phyloP scores from a whole-genome alignment of 169 alveolate genomes.

The Plasmodium yoelii region DNA sequence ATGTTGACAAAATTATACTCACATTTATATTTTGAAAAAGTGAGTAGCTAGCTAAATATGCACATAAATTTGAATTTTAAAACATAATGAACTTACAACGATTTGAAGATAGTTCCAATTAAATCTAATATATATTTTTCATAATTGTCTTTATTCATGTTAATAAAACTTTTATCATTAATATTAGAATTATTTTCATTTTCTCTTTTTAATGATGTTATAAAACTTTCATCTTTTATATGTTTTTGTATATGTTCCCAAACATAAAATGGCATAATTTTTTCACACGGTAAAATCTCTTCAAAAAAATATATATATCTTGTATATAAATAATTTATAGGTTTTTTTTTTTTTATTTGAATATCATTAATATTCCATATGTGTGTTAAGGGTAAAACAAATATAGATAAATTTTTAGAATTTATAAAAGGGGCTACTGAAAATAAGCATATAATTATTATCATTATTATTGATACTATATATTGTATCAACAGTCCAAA shows the following conservation, averaged over 20 bases:
- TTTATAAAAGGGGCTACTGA: conserved; percentile 23
- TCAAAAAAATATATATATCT: conserved; percentile 60
- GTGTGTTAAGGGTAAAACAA: conserved; percentile 36
- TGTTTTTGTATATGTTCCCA: conserved; percentile 38
- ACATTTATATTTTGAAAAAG: too few species aligned
- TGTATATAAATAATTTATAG: conserved; percentile 39
- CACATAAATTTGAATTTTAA: too few species aligned
- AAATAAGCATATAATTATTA: conserved; percentile 15
- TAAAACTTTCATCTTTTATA: conserved; percentile 12
- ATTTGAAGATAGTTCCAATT: too few species aligned
- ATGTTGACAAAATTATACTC: too few species aligned
- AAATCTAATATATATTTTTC: conserved; percentile 37
- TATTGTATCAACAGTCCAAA: conserved; percentile 3
- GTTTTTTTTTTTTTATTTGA: conserved; percentile 32
- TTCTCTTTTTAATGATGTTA: conserved; percentile 9
- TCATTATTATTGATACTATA: not conserved
- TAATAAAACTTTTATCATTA: conserved; percentile 28
- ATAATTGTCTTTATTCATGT: conserved; percentile 21
- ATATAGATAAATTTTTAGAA: conserved; percentile 9
- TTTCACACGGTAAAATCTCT: conserved; percentile 51
- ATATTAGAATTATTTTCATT: conserved; percentile 13
- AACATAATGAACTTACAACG: too few species aligned
- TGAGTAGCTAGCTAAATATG: too few species aligned
- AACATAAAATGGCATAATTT: conserved; percentile 73
- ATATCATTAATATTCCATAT: conserved; percentile 47